Conservation (phyloP, 1,139 yeast species). For the Geotrichum carabidarum region DNA sequence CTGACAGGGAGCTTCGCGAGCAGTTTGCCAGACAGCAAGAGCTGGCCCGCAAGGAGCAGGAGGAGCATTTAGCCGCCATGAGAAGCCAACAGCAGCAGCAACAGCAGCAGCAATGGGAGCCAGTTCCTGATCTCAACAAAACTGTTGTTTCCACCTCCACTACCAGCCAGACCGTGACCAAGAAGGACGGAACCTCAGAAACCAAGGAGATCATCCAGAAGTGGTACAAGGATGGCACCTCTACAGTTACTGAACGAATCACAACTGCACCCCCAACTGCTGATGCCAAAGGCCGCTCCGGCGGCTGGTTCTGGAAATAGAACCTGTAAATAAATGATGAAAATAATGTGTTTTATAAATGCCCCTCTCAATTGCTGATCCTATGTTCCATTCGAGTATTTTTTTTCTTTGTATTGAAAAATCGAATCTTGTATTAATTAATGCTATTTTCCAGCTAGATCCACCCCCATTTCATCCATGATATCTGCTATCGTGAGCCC, state of each 20-base stretch:
- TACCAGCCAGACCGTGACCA: conserved; percentile 4
- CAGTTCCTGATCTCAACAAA: background rate
- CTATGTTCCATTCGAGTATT: background rate
- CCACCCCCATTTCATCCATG: conserved; percentile 18
- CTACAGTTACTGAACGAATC: conserved; percentile 34
- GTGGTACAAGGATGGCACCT: conserved; percentile 63
- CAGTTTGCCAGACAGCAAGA: background rate
- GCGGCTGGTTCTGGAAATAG: conserved; percentile 36
- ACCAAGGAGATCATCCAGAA: conserved; percentile 51
- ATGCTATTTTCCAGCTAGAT: conserved; percentile 6
- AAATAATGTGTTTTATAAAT: background rate
- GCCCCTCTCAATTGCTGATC: background rate
- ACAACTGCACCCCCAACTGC: conserved; percentile 1
- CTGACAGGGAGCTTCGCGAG: background rate
- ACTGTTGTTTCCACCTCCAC: conserved; percentile 1
- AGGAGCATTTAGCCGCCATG: background rate
- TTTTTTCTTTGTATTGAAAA: background rate
- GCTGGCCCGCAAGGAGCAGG: background rate
- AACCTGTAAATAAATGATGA: background rate
- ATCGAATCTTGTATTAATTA: background rate
- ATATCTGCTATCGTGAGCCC: conserved; percentile 17
- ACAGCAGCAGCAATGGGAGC: background rate
- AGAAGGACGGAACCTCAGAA: conserved; percentile 51
- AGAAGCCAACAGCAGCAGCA: too few species aligned
- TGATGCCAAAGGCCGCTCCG: conserved; percentile 17